phyloP scores from a whole-genome alignment of 192 early-diverging fungal species.

The Radiomyces spectabilis region DNA sequence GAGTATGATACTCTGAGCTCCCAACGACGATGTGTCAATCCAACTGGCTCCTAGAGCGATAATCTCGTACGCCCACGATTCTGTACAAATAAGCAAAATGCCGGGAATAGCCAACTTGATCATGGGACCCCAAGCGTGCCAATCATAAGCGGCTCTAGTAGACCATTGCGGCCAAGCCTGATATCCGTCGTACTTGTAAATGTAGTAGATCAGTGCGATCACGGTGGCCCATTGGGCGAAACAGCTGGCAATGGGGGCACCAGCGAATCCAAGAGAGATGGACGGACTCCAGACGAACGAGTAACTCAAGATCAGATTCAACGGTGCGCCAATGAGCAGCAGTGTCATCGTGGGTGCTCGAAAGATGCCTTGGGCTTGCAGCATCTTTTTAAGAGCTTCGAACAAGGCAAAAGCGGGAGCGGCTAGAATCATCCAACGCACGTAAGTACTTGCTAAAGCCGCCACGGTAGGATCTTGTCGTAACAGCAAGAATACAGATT shows the following conservation, averaged over 20 bases:
- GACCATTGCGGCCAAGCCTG: slow-evolving; percentile 72
- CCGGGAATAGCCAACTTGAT: slow-evolving; percentile 64
- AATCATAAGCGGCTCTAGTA: slow-evolving; percentile 27
- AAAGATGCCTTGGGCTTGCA: slow-evolving; percentile 79
- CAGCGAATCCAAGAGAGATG: slow-evolving; percentile 51
- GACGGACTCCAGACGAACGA: slow-evolving; percentile 51
- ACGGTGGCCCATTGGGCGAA: slow-evolving; percentile 60
- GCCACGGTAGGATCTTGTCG: slow-evolving; percentile 71
- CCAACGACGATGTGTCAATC: slow-evolving; percentile 48
- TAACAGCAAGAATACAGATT: slow-evolving; percentile 58
- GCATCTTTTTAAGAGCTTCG: slow-evolving; percentile 78
- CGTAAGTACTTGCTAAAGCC: slow-evolving; percentile 51
- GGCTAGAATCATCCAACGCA: slow-evolving; percentile 59
- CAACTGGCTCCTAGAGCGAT: slow-evolving; percentile 59
- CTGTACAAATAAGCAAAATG: slow-evolving; percentile 66
- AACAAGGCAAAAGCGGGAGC: slow-evolving; percentile 68
- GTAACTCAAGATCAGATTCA: slow-evolving; percentile 61
- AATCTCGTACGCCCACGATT: slow-evolving; percentile 61
- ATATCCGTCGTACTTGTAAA: slow-evolving; percentile 39
- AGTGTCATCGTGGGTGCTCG: slow-evolving; percentile 63
- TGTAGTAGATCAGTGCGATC: slow-evolving; percentile 44
- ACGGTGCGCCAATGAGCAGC: slow-evolving; percentile 47
- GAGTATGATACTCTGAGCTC: slow-evolving; percentile 50
- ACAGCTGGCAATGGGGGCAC: slow-evolving; percentile 61
- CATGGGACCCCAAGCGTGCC: slow-evolving; percentile 40